Conservation (phyloP, 2,329 filamentous ascomycete species). For the Aspergillus glaucus region DNA sequence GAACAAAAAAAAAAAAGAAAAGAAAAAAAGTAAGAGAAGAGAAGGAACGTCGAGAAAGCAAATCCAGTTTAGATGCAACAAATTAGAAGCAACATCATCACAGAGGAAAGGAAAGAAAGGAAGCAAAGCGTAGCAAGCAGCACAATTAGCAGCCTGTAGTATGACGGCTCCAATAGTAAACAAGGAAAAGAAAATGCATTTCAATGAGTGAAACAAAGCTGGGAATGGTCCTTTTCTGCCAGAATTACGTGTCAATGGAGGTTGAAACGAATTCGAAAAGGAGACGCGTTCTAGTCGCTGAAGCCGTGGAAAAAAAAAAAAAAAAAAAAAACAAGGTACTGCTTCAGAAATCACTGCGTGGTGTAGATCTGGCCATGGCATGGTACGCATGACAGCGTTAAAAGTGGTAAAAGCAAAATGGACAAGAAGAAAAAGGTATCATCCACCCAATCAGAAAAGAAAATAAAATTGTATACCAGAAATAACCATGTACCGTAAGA, state of each 20-base stretch:
- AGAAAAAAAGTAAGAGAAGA: conserved; percentile 4
- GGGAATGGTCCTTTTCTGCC: conserved; percentile 3
- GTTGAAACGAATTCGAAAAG: conserved; percentile 1
- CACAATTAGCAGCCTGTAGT: too few relatives aligned
- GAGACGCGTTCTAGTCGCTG: conserved; percentile 15
- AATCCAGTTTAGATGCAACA: conserved; percentile 4
- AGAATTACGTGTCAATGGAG: conserved; percentile 8
- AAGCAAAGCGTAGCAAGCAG: neutral
- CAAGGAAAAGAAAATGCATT: too few relatives aligned
- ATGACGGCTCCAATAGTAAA: too few relatives aligned
- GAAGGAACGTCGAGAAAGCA: conserved; percentile 5
- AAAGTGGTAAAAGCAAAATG: neutral
- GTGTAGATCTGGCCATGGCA: conserved; percentile 4
- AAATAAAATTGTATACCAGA: conserved; percentile 12
- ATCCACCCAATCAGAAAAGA: conserved; percentile 1
- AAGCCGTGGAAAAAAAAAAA: conserved; percentile 7
- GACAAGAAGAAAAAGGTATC: neutral
- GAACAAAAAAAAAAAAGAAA: neutral
- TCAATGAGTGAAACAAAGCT: too few relatives aligned
- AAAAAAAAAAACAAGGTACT: conserved; percentile 4
- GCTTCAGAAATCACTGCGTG: conserved; percentile 12
- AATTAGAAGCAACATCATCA: conserved; percentile 8
- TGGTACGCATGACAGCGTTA: conserved; percentile 11
- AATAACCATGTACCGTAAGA: conserved; percentile 17
- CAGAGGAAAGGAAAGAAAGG: conserved; percentile 3